phyloP scores from a whole-genome alignment of 2,329 filamentous ascomycete species.

The Monilinia polystroma region DNA sequence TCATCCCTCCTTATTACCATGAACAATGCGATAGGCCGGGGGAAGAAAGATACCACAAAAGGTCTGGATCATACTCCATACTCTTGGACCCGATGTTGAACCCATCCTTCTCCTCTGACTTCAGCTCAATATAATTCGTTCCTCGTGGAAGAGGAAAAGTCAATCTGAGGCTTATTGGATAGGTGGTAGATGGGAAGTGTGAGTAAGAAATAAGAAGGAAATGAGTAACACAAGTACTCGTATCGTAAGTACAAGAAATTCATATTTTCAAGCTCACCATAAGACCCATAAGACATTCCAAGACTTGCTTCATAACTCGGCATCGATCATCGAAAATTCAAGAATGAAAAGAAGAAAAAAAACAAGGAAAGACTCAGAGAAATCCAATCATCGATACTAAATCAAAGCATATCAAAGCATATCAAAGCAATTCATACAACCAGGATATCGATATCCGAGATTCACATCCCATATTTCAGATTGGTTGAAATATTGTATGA shows the following conservation, averaged over 20 bases:
- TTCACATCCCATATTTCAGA: background rate
- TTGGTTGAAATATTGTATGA: background rate
- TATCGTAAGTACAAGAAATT: background rate
- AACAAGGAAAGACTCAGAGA: background rate
- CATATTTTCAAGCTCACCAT: background rate
- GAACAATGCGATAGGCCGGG: background rate
- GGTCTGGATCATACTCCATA: too few relatives aligned
- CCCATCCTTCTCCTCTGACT: background rate
- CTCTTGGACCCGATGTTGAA: background rate
- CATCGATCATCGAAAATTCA: background rate
- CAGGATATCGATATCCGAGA: background rate
- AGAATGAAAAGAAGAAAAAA: background rate
- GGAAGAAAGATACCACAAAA: too few relatives aligned
- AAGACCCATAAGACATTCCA: too few relatives aligned
- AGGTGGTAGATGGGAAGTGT: too few relatives aligned
- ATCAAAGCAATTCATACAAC: background rate
- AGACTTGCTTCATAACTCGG: background rate
- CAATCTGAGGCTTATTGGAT: too few relatives aligned
- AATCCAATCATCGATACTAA: background rate
- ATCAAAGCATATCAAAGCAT: background rate
- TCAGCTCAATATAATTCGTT: slow-evolving; percentile 5
- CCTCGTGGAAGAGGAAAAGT: background rate
- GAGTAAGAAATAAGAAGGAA: background rate
- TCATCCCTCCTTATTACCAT: background rate
- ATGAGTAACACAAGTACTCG: background rate